Base-by-base conservation (phyloP, 495 filamentous ascomycete genomes). In the Talaromyces proteolyticus region DNA sequence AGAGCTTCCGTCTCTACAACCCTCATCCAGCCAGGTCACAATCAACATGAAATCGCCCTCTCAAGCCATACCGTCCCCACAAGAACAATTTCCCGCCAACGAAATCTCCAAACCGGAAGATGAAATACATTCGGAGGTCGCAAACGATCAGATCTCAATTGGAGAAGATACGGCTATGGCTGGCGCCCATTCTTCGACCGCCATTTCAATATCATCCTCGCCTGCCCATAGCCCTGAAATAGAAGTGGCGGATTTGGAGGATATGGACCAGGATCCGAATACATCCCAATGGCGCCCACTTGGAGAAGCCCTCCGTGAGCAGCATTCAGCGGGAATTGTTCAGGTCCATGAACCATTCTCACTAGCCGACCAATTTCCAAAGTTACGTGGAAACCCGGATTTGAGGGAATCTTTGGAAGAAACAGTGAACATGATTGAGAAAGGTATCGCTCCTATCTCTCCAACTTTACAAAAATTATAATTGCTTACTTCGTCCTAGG, bases 201-300 rank as follows among this genome's bases (percentile, higher is more conserved):
- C 63, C 45, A 70, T 77, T 41, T 75, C 73, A 16, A 57, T 76
- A n/a, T 66, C 65, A 19, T 77, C 77, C 14, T 77, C 77, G 3
- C 67, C 77, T 7, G 60, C 68, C 1, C 66, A 66, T 12, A 79
- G 74, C 49, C 77, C 77, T 3, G 69, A 78, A 43, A 78, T 81
- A 18, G 70, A 80, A 57, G 73, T 77, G 18, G 76, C 75, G 5
- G 77, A 80, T 42, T 62, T 76, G 24, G 77, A 80, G 57, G 77
- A 80, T 46, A 77, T 78, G 57, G 67, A 73, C 44, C 72, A 75
- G 53, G 68, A 75, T 34, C 60, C 73, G 4, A 65, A 60, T 19
- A 59, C 53, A 12, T 74, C 72, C 6, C 70, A 59, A 50, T 78
- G 77, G 75, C 65, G 60, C 37, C 54, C 68, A 0, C 40, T 79